Evolutionary conservation across 2,329 filamentous ascomycete species (phyloP).

Genomic region (Phaeosphaeriaceae sp.): DNA sequence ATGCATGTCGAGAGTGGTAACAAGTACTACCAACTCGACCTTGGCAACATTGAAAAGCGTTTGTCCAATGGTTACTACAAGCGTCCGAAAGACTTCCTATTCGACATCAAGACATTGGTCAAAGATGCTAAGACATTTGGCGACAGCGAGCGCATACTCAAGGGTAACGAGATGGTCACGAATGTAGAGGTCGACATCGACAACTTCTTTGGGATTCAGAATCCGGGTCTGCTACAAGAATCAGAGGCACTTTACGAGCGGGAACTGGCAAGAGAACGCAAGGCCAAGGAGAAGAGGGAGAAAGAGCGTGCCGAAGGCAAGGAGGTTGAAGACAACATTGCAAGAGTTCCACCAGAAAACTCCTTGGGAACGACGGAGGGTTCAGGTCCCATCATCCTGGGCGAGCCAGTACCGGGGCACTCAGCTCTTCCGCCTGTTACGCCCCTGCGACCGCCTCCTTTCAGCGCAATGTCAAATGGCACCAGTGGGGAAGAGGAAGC

Average conservation of each 20-base stretch:
- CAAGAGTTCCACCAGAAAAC: conserved; percentile 51
- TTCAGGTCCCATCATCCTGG: conserved; percentile 62
- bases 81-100: conserved; percentile 85
- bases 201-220: conserved; percentile 68
- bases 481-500: conserved; percentile 49
- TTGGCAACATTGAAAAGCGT: conserved; percentile 92
- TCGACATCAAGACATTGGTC: conserved; percentile 83
- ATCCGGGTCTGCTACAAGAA: conserved; percentile 65
- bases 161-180: conserved; percentile 87
- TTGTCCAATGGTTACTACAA: conserved; percentile 96
- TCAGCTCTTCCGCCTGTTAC: conserved; percentile 55
- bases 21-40: conserved; percentile 94
- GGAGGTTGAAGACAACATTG: conserved; percentile 50
- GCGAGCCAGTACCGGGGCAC: conserved; percentile 68
- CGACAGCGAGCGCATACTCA: conserved; percentile 83
- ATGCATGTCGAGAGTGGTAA: conserved; percentile 78
- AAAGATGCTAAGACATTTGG: conserved; percentile 84
- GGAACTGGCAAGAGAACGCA: conserved; percentile 70
- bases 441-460: conserved; percentile 47
- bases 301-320: conserved; percentile 46
- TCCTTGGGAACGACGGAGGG: conserved; percentile 55
- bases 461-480: conserved; percentile 68
- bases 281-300: conserved; percentile 64
- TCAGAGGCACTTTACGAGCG: conserved; percentile 82
- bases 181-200: conserved; percentile 95